These are phyloP conservation scores for Yarrowia galli DNA, from an alignment of 1,139 yeast species.

Conservation along the genomic window DNA sequence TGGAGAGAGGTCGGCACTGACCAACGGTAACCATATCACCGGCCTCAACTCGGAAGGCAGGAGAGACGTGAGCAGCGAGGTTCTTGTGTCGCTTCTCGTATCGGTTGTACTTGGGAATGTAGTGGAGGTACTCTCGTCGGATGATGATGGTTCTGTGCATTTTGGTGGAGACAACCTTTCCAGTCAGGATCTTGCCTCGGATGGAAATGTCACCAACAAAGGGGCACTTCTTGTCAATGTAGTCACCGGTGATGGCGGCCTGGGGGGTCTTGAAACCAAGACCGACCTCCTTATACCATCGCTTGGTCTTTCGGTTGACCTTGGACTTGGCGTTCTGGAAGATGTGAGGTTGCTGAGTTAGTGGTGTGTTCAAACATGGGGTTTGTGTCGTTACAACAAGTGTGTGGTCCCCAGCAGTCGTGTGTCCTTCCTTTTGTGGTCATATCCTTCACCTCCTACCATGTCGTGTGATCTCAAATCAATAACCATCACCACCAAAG, in stretches of 20 bases:
- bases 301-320: constrained; percentile 98
- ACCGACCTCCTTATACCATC: constrained; percentile 99
- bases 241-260: constrained; percentile 97
- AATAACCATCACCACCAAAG: neutral
- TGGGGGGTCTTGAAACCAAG: constrained; percentile 99
- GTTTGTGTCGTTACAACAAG: neutral
- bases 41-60: constrained; percentile 99
- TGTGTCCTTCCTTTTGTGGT: no score
- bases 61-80: constrained; percentile 99
- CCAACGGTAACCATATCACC: constrained; percentile 99
- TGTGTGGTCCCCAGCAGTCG: no score
- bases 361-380: neutral
- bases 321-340: constrained; percentile 99
- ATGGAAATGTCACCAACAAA: constrained; percentile 95
- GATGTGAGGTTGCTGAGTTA: constrained; percentile 96
- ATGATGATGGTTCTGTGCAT: constrained; percentile 99
- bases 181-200: constrained; percentile 98
- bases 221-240: constrained; percentile 99
- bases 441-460: neutral
- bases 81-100: constrained; percentile 99
- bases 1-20: constrained; percentile 99
- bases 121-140: constrained; percentile 99
- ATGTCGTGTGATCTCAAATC: constrained; percentile 24
- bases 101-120: constrained; percentile 99
- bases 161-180: constrained; percentile 98